These are phyloP conservation scores for Paramecium bursaria DNA, from an alignment of 73 alveolate genomes.

Conservation along the genomic window DNA sequence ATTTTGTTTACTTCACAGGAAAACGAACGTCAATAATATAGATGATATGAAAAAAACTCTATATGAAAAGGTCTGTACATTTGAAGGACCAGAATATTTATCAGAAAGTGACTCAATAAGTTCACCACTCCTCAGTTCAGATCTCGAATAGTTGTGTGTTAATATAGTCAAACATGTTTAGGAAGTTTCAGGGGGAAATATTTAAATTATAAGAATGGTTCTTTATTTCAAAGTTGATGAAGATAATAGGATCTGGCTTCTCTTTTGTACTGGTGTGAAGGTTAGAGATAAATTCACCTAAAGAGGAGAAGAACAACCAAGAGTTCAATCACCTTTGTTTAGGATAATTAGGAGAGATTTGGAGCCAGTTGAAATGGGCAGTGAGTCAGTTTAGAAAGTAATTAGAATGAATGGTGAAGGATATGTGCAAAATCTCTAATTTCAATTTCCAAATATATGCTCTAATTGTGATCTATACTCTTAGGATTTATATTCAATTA, in stretches of 20 bases:
- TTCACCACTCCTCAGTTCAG: conserved; percentile 81
- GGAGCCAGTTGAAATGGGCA: conserved; percentile 34
- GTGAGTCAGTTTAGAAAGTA: conserved; percentile 11
- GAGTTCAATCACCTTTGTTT: conserved; percentile 20
- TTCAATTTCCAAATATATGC: conserved; percentile 46
- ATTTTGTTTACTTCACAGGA: conserved; percentile 76
- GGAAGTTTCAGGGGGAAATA: conserved; percentile 81
- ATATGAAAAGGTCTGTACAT: conserved; percentile 80
- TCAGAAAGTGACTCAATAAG: conserved; percentile 75
- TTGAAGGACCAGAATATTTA: conserved; percentile 83
- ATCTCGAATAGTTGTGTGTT: conserved; percentile 76
- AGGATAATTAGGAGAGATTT: conserved; percentile 41
- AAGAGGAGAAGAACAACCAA: background rate
- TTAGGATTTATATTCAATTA: conserved; percentile 31
- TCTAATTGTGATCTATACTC: conserved; percentile 64
- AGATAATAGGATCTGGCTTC: conserved; percentile 77
- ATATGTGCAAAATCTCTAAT: conserved; percentile 15
- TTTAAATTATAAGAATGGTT: conserved; percentile 79
- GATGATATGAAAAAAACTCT: conserved; percentile 73
- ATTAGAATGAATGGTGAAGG: conserved; percentile 56
- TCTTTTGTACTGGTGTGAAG: conserved; percentile 77
- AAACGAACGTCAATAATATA: conserved; percentile 74
- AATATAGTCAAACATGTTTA: conserved; percentile 78
- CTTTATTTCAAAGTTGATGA: conserved; percentile 79
- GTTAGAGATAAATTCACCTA: conserved; percentile 64